Evolutionary conservation across 139 green algal species (phyloP).

Genomic region (Yamagishiella unicocca): DNA sequence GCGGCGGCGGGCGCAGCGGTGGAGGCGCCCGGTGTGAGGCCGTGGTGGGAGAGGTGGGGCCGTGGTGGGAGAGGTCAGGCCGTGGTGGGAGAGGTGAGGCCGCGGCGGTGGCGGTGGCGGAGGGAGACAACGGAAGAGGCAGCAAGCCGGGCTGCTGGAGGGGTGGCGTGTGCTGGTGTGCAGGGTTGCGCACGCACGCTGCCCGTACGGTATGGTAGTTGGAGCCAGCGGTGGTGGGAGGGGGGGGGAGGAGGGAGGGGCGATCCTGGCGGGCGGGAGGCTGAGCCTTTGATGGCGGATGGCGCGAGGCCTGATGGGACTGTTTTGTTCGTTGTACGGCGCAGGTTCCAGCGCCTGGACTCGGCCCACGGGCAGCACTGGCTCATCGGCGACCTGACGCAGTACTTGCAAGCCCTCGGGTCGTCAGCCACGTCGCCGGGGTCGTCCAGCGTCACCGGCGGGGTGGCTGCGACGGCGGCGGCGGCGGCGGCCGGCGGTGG

Average conservation of each 20-base stretch:
- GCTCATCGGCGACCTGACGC: slow-evolving; percentile 34
- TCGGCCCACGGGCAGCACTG: slow-evolving; percentile 36
- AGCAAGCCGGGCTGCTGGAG: neutral
- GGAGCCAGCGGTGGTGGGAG: too few relatives aligned
- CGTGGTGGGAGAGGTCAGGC: neutral
- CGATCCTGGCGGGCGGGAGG: too few relatives aligned
- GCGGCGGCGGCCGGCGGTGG: neutral
- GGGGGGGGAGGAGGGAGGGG: too few relatives aligned
- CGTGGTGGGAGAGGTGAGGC: neutral
- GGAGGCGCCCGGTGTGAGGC: neutral
- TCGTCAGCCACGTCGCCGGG: neutral
- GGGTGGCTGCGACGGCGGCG: neutral
- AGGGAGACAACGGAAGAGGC: neutral
- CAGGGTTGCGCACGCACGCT: too few relatives aligned
- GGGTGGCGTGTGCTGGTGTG: neutral
- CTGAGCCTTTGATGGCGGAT: too few relatives aligned
- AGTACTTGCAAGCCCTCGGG: neutral
- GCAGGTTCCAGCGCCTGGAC: slow-evolving; percentile 27
- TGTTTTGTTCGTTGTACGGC: too few relatives aligned
- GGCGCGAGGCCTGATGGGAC: too few relatives aligned
- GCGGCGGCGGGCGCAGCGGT: slow-evolving; percentile 6
- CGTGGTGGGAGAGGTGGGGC: slow-evolving; percentile 41
- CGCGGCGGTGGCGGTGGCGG: neutral
- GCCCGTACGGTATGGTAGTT: neutral
- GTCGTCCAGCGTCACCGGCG: neutral